phyloP scores from a whole-genome alignment of 768 basidiomycete genomes.

The Mycena metata region DNA sequence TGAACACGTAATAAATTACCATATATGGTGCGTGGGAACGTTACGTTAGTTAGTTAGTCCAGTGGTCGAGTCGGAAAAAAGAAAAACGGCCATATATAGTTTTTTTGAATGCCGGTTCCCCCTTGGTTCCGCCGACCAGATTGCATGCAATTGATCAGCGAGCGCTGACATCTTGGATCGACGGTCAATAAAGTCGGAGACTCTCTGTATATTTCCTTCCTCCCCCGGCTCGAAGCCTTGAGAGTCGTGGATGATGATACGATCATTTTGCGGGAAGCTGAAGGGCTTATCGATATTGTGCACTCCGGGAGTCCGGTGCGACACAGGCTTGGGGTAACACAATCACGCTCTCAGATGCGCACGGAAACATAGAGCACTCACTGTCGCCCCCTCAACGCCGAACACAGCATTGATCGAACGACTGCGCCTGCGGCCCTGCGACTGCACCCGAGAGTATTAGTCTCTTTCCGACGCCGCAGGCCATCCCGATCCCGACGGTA shows the following conservation, averaged over 20 bases:
- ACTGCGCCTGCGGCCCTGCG: no score
- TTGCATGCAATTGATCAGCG: slow-evolving; percentile 11
- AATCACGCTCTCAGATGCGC: no score
- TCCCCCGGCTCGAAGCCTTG: slow-evolving; percentile 20
- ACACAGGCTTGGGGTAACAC: slow-evolving; percentile 9
- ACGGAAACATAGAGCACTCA: no score
- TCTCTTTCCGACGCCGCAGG: no score
- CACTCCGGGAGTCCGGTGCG: slow-evolving; percentile 15
- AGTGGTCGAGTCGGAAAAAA: no score
- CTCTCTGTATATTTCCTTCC: slow-evolving; percentile 7
- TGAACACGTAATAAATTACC: no score
- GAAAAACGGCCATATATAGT: no score
- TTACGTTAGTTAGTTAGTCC: no score
- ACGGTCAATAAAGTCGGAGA: slow-evolving; percentile 16
- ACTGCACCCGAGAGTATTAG: no score
- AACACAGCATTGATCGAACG: slow-evolving; percentile 20
- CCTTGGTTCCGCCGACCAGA: slow-evolving; percentile 11
- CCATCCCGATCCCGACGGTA: no score
- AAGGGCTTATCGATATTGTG: slow-evolving; percentile 1
- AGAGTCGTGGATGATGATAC: slow-evolving; percentile 20
- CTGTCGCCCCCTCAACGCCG: slow-evolving; percentile 16
- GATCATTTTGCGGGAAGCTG: slow-evolving; percentile 22
- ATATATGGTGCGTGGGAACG: no score
- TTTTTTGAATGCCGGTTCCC: no score
- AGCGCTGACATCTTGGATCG: slow-evolving; percentile 27